These are phyloP conservation scores for Aleurites moluccanus DNA, from an alignment of 441 rosid genomes.

Conservation along the genomic window DNA sequence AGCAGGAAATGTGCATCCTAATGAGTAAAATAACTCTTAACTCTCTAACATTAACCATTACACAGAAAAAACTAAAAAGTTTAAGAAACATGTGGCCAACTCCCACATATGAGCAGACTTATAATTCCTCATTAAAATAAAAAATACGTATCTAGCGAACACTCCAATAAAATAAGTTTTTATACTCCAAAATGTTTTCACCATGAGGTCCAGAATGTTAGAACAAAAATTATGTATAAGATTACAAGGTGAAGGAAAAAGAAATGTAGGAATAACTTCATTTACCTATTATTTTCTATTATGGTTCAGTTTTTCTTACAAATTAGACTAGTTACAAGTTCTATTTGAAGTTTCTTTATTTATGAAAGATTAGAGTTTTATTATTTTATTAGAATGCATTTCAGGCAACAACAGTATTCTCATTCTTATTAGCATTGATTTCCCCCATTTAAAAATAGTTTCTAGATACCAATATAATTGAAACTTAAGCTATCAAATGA, in stretches of 20 bases:
- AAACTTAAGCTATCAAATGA: neutral
- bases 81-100: neutral
- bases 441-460: neutral
- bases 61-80: neutral
- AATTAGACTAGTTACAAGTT: neutral
- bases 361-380: neutral
- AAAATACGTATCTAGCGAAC: neutral
- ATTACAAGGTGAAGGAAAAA: neutral
- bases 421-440: neutral
- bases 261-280: neutral
- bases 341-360: neutral
- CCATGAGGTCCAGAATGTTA: neutral
- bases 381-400: neutral
- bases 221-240: neutral
- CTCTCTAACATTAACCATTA: neutral
- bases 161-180: neutral
- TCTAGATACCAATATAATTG: neutral
- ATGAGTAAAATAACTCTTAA: neutral
- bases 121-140: too few relatives aligned
- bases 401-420: neutral
- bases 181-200: neutral
- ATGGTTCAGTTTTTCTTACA: neutral
- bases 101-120: neutral
- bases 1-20: conserved; percentile 11
- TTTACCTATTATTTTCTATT: neutral